Conservation (phyloP, 257 asterid species). For the Gynochthodes officinalis region DNA sequence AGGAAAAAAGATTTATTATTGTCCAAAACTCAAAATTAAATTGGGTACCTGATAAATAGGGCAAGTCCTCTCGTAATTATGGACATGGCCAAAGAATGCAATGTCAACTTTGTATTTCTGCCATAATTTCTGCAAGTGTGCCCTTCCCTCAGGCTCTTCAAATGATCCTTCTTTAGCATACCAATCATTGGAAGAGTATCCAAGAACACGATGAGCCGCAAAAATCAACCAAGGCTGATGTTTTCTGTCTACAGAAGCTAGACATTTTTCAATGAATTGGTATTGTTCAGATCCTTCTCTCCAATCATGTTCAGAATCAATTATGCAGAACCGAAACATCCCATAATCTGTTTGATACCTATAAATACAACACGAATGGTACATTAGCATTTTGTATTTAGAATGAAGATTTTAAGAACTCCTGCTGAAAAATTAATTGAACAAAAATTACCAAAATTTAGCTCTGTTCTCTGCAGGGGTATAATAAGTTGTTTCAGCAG, state of each 20-base stretch:
- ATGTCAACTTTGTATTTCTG: conserved; percentile 47
- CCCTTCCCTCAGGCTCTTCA: conserved; percentile 51
- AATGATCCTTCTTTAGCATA: conserved; percentile 38
- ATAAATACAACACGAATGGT: too few relatives aligned
- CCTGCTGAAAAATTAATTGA: too few relatives aligned
- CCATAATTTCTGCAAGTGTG: conserved; percentile 45
- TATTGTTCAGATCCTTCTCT: conserved; percentile 44
- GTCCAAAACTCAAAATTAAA: neutral
- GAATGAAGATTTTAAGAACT: too few relatives aligned
- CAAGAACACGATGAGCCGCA: conserved; percentile 44
- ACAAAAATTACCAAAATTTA: conserved; percentile 38
- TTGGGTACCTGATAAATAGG: conserved; percentile 41
- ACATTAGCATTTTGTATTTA: too few relatives aligned
- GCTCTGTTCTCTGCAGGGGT: conserved; percentile 49
- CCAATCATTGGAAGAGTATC: conserved; percentile 38
- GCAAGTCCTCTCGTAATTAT: conserved; percentile 43
- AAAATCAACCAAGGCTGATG: conserved; percentile 48
- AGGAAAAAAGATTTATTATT: too few relatives aligned
- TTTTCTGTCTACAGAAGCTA: conserved; percentile 38
- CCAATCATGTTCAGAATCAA: conserved; percentile 45
- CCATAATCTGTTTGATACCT: conserved; percentile 46
- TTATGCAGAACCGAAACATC: conserved; percentile 44
- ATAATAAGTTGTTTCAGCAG: conserved; percentile 47
- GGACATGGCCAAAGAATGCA: conserved; percentile 46
- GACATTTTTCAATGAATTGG: conserved; percentile 33